Base-by-base conservation (phyloP, 2,329 filamentous ascomycete genomes). In the Sporothrix globosa region DNA sequence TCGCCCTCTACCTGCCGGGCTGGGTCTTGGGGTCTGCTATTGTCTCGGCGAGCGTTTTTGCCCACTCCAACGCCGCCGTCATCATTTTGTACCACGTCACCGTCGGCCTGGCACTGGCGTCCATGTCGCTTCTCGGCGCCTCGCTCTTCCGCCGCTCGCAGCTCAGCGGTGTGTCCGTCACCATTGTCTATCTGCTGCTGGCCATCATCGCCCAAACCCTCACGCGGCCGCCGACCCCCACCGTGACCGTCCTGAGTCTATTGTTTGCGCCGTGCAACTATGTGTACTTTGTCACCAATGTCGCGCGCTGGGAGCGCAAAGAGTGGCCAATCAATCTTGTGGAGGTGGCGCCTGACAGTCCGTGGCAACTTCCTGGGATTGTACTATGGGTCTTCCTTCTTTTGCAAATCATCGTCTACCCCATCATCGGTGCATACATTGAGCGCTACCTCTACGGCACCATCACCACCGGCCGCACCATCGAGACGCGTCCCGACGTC, bases 241-340 rank as follows among this genome's bases (percentile, higher is more conserved):
- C 88, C 0, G 91, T 95, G 3, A 85, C 86, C 6, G 82, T 92
- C 3, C 83, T 97, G 14, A 90, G 90, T 72, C 77, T 96, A 17
- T 79, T 97, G 0, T 97, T 97, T 77, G 87, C 92, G 0, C 92
- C 94, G 0, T 96, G 94, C 83, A 94, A 93, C 75, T 97, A 93
- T 77, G 91, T 95, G 17, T 93, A 90, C 78, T 96, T 95, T 77
- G 85, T 89, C 69, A 88, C 91, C 21, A 86, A 90, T 73, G 86
- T 94, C 79, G 92, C 93, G 14, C 88, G 91, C 54, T 97, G 88
- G 78, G 92, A 97, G 79, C 83, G 84, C 72, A 77, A 89, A 69
- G 82, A 87, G 21, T 76, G 83, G 53, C 81, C 87, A 0, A 86
- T 90, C 0, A 87, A 92, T 73, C 81, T 97, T 3, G 76, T 86